Base-by-base conservation (phyloP, 768 basidiomycete species). In the Hygrophorus pudorinus region DNA sequence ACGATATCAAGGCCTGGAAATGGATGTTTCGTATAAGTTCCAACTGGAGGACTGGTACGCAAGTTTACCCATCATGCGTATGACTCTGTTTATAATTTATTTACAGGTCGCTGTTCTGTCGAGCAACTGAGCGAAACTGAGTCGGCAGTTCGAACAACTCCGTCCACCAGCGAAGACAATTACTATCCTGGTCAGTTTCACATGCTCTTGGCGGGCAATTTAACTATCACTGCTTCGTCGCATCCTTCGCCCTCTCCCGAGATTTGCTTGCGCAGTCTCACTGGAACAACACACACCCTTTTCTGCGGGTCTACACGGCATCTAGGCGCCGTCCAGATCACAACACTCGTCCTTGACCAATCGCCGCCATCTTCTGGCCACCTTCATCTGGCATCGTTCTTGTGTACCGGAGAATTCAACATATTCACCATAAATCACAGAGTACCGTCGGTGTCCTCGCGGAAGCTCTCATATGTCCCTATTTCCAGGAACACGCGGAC, bases 11-110 rank as follows among this genome's bases (percentile, higher is more conserved):
- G 56, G 78, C 85, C 55, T 89, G 85, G 85, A 87, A 85, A 60
- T 83, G 76, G 75, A 86, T 88, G 85, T 88, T 86, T 59, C 73
- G 83, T 44, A 82, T 87, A 49, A 85, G 82, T 52, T 78, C 78
- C 12, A 88, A 88, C 52, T 89, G 86, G 86, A 73, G 73, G 58
- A 82, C 64, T 61, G 86, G 86, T 87, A 53, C 51, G 70, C 44
- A 54, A 30, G 47, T 45, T 52, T 48, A 42, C 42, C 17, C 20
- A 27, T 8, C 13, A 8, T n/a, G n/a, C n/a, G n/a, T 18, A 30
- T 11, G 18, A 20, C 24, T 30, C 9, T 8, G n/a, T 13, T 24
- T 21, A 29, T 5, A 2, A 16, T 32, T 33, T 30, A 50, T 41
- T 44, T 13, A 59, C 12, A 88, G 84, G 85, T 49, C 81, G 81